Base-by-base conservation (phyloP, 495 filamentous ascomycete genomes). In the Talaromyces trachyspermus region DNA sequence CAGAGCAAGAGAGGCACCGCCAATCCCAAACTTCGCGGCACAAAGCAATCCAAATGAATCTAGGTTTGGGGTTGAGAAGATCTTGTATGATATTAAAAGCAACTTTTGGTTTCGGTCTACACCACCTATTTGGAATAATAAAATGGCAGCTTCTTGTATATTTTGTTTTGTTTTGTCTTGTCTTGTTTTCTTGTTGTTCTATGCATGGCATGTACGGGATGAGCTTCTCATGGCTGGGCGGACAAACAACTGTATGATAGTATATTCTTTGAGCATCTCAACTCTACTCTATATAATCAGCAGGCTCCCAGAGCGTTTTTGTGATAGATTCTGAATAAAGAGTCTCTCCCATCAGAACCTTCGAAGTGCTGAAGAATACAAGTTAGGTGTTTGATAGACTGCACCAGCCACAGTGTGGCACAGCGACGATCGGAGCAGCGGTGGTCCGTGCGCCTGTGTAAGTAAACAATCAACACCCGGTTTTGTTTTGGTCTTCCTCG, bases 21-120 rank as follows among this genome's bases (percentile, higher is more conserved):
- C 24, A 89, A 89, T 62, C 86, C 86, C 14, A 90, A 88, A 69
- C 76, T 85, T 25, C 65, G 70, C 20, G 68, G 68, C 35, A 68
- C 66, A 38, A 73, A 73, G 66, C 67, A 70, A 56, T 60, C 68
- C n/a, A 46, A 46, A 18, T 46, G 29, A 46, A 6, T 4, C 33
- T 17, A 5, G n/a, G 8, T 37, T 15, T 7, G 7, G 4, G n/a
- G n/a, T n/a, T n/a, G n/a, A n/a, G n/a, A n/a, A n/a, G 15, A 35
- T 46, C 7, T 46, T 46, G 44, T 46, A 46, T n/a, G 11, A 37
- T 46, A 46, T 29, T 26, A 46, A 46, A 36, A 33, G 19, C 10
- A 19, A 26, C 20, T 35, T 36, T 37, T 29, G 18, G 18, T n/a
- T 35, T 20, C 17, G 27, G 5, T 35, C 14, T 22, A 33, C 19